Base-by-base conservation (phyloP, 2,329 filamentous ascomycete genomes). In the Iodosphaeria phyllophila region DNA sequence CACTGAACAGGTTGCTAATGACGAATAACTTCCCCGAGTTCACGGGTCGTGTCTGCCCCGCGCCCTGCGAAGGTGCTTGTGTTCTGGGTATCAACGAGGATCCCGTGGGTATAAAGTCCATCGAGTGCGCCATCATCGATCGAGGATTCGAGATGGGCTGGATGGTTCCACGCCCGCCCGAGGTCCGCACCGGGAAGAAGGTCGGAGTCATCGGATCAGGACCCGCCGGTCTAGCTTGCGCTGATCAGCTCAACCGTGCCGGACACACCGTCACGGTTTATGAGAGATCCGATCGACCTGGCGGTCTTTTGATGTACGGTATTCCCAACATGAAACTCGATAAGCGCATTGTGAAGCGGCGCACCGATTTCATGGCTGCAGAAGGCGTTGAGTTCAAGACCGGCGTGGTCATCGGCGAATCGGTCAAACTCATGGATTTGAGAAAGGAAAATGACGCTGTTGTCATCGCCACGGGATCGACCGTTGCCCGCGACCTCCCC, bases 241-340 rank as follows among this genome's bases (percentile, higher is more conserved):
- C 86, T 33, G 86, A 95, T 46, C 86, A 93, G 53, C 70, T 95
- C 37, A 95, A 95, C 67, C 77, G 76, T 41, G 80, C 78, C 39
- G 86, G 86, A 15, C 86, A 95, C 55, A 56, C 47, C 4, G 82
- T 93, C 27, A 92, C 82, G 8, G 70, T 95, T 11, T 93, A 89
- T 44, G 86, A 95, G 63, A 80, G 86, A 35, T 71, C 83, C 31
- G 86, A 95, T 46, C 80, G 86, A 35, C 59, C 76, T 29, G 86
- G 86, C 54, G 86, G 86, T 50, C 63, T 95, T 28, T 68, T 95
- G 42, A 93, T 93, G 86, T 93, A 95, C 46, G 86, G 86, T 38
- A 95, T 95, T 38, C 86, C 86, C 37, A 95, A 95, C 62, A 95
- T 95, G 86, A 95, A 95, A 62, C 76, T 95, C 20, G 86, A 95